Conservation (phyloP, 2,329 filamentous ascomycete species). For the Penicillium sumatraense region DNA sequence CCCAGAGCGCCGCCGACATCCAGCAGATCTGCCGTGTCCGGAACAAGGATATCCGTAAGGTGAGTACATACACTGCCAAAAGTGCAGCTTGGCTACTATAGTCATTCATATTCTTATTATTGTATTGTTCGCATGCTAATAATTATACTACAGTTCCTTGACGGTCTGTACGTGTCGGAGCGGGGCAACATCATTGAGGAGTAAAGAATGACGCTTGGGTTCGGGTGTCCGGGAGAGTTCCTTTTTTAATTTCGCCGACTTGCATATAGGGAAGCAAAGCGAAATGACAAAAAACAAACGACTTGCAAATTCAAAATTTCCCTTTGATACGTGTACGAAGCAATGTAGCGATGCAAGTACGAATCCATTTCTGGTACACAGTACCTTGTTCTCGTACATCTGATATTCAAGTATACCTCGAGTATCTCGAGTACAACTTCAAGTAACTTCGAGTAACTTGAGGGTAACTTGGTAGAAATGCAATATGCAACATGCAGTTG, state of each 20-base stretch:
- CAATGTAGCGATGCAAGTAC: slow-evolving; percentile 31
- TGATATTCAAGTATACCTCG: too few species aligned
- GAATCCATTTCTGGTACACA: background rate
- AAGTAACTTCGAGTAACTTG: too few species aligned
- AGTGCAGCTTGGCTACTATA: too few species aligned
- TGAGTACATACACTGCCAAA: too few species aligned
- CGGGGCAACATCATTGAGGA: slow-evolving; percentile 86
- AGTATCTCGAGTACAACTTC: too few species aligned
- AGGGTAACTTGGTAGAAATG: too few species aligned
- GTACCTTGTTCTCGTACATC: too few species aligned
- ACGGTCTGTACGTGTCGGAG: slow-evolving; percentile 99
- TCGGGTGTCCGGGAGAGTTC: slow-evolving; percentile 43
- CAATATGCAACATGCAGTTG: too few species aligned
- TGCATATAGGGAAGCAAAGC: slow-evolving; percentile 47
- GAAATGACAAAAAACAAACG: slow-evolving; percentile 43
- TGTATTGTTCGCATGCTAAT: too few species aligned
- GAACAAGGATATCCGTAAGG: slow-evolving; percentile 99
- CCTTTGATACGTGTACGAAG: slow-evolving; percentile 33
- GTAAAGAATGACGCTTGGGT: slow-evolving; percentile 43
- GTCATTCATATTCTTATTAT: too few species aligned
- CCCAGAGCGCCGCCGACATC: slow-evolving; percentile 97
- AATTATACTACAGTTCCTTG: slow-evolving; percentile 78
- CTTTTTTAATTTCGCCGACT: slow-evolving; percentile 45
- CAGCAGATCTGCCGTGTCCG: slow-evolving; percentile 99
- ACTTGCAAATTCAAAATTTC: slow-evolving; percentile 33